phyloP scores from a whole-genome alignment of 208 protist genomes.

The Phytomonas serpens region DNA sequence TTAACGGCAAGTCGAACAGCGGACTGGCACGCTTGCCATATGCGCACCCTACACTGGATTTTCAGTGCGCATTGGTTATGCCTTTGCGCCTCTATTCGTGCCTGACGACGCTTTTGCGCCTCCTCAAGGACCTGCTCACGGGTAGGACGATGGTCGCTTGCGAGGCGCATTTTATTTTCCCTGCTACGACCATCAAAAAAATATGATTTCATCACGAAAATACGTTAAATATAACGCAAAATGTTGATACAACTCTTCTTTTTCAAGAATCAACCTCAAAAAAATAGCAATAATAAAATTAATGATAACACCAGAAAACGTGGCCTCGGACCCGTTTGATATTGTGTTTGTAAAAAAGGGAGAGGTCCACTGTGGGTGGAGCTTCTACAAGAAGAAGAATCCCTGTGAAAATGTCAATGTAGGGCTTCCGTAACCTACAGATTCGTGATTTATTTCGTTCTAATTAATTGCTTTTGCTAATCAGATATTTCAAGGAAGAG shows the following conservation, averaged over 20 bases:
- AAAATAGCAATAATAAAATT: neutral
- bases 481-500: neutral
- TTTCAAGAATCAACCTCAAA: neutral
- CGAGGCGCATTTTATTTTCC: slow-evolving; percentile 45
- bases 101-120: slow-evolving; percentile 33
- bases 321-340: neutral
- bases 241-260: neutral
- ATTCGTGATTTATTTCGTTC: neutral
- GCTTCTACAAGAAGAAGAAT: neutral
- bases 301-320: neutral
- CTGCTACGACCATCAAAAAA: slow-evolving; percentile 68
- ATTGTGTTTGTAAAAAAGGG: neutral
- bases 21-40: slow-evolving; percentile 24
- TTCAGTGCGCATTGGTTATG: slow-evolving; percentile 23
- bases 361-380: neutral
- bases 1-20: neutral
- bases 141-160: slow-evolving; percentile 45
- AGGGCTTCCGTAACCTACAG: neutral
- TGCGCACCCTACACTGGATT: slow-evolving; percentile 38
- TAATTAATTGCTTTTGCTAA: neutral
- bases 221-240: neutral
- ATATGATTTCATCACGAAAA: slow-evolving; percentile 22
- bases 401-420: neutral
- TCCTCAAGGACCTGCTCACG: slow-evolving; percentile 40
- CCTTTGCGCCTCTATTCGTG: slow-evolving; percentile 33